Evolutionary conservation across 805 yeast species (phyloP), one percentile per base, ranked within the genome.

Genomic region (Yamadazyma scolyti): DNA sequence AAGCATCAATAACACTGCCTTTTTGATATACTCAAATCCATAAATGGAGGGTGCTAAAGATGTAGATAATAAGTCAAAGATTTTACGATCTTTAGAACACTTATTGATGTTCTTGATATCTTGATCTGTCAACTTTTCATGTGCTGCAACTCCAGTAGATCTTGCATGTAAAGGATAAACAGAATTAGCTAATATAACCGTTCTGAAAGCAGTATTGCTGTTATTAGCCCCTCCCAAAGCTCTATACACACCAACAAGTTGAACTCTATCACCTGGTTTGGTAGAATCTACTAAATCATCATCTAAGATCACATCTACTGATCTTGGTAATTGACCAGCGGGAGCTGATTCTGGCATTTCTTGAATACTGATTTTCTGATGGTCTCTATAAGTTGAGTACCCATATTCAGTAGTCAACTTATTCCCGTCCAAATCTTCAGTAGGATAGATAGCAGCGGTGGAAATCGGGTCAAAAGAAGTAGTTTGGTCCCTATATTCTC

Each of bases 271-370:
- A 48, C 98, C 98, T 0, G 98, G 97, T 55, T 93, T 93, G 27
- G 85, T 82, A 34, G 61, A 65, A 54, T 93, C 98, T 2, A 93
- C 97, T 42, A 93, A 69, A 54, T 93, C 98, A 50, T 89, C 97
- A 56, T 90, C 96, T 48, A 93, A 63, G n/a, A 90, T 76, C 15
- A 90, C 82, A 51, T 93, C 98, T 20, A 93, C 73, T 2, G 95
- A 80, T 48, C 97, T 72, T 20, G 98, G 98, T 41, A 93, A 69
- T 61, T 90, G 97, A 34, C 98, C 98, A 1, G 97, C 95, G 10
- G 97, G 98, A 1, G 97, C 96, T 41, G 81, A 71, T 62, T 93
- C 97, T 1, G 98, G 97, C 86, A 93, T 85, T 63, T 93, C 98
- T 58, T 93, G 98, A 21, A 93, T 82, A 0, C 96, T 77, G 21